A percentile compares a stretch with the other conserved stretches of the same genome.
These are phyloP conservation scores for Chytriomyces sp. DNA, from an alignment of 192 early-diverging fungal genomes.

Conservation along the genomic window DNA sequence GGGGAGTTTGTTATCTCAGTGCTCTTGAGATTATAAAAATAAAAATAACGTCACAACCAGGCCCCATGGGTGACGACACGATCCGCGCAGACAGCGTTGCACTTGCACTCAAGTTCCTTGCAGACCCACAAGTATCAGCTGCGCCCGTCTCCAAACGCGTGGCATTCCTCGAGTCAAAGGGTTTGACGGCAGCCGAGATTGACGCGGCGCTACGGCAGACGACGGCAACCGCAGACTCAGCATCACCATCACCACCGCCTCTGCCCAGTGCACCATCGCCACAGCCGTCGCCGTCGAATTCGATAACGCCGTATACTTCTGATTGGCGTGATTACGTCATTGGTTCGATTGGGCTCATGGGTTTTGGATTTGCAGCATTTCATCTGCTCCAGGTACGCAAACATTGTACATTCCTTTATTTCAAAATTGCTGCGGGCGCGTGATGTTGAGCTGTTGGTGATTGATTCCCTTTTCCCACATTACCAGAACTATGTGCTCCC, in stretches of 20 bases:
- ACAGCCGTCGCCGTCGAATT: no score
- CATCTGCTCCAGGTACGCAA: conserved; percentile 70
- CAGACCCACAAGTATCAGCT: conserved; percentile 88
- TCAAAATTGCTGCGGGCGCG: background rate
- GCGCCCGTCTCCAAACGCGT: conserved; percentile 90
- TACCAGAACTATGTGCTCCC: conserved; percentile 47
- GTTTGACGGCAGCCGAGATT: conserved; percentile 89
- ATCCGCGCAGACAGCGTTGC: conserved; percentile 37
- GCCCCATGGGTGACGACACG: background rate
- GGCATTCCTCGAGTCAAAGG: conserved; percentile 95
- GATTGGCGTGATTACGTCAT: conserved; percentile 97
- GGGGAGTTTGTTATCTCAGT: no score
- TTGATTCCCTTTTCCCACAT: background rate
- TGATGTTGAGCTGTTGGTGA: no score
- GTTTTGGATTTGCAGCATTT: conserved; percentile 85
- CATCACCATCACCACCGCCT: background rate
- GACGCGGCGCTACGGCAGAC: conserved; percentile 66
- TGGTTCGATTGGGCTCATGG: conserved; percentile 83
- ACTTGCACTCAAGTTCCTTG: conserved; percentile 86
- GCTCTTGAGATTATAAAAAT: no score
- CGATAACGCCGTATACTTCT: conserved; percentile 44
- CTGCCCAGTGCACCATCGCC: background rate
- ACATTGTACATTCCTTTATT: background rate
- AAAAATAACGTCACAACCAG: background rate
- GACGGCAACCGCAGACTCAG: conserved; percentile 4